Percentiles rank a stretch among this genome's conserved stretches.
Conservation (phyloP, 1,139 yeast species). For the Geotrichum klebahnii region DNA sequence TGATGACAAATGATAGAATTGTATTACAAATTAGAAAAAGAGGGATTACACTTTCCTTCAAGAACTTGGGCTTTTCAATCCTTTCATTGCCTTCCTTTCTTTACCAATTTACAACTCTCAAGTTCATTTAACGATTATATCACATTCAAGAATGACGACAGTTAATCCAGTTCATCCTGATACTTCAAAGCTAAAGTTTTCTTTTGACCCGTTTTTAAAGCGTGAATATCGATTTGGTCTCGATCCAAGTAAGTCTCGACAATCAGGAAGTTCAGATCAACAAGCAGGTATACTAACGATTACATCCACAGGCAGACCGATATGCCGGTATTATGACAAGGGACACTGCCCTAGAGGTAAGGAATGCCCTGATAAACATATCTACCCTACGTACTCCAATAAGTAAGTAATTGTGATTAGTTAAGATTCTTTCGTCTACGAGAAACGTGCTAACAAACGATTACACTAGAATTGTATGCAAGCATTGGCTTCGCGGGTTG, state of each 20-base stretch:
- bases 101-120: background rate
- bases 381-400: constrained; percentile 72
- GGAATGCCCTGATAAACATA: constrained; percentile 84
- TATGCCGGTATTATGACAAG: constrained; percentile 72
- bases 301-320: constrained; percentile 69
- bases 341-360: constrained; percentile 81
- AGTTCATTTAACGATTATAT: background rate
- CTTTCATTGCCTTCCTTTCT: background rate
- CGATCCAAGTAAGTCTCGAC: constrained; percentile 39
- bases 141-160: constrained; percentile 13
- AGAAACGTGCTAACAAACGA: background rate
- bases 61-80: background rate
- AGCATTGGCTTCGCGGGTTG: constrained; percentile 96
- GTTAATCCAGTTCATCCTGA: constrained; percentile 31
- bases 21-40: background rate
- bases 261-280: background rate
- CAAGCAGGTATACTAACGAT: background rate
- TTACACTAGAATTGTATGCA: constrained; percentile 62
- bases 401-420: constrained; percentile 40
- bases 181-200: constrained; percentile 50
- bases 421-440: background rate
- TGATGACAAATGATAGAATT: background rate
- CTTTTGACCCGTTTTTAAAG: constrained; percentile 78
- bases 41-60: no score
- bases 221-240: constrained; percentile 78